Conservation (phyloP, 768 basidiomycete genomes). For the Lactifluus echinatus region DNA sequence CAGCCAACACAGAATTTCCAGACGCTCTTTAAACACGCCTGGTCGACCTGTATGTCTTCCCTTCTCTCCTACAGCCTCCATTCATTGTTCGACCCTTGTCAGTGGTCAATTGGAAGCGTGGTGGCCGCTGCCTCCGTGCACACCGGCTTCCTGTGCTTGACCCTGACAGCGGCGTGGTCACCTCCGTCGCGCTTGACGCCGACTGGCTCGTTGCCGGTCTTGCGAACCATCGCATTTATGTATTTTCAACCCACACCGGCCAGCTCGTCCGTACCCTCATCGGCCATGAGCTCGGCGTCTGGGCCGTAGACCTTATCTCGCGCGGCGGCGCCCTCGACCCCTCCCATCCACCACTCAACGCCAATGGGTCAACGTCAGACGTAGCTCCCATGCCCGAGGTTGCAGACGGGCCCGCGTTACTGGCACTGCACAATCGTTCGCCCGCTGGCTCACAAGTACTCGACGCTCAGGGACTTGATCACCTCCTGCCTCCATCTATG, state of each 20-base stretch:
- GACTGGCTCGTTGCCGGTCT: conserved; percentile 86
- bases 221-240: conserved; percentile 74
- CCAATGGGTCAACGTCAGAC: background rate
- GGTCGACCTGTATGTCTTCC: conserved; percentile 14
- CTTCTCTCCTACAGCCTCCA: background rate
- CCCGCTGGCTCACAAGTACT: conserved; percentile 10
- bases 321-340: conserved; percentile 40
- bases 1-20: conserved; percentile 1
- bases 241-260: conserved; percentile 77
- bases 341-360: conserved; percentile 1
- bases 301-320: conserved; percentile 77
- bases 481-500: conserved; percentile 34
- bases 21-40: conserved; percentile 17
- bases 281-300: conserved; percentile 87
- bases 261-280: conserved; percentile 65
- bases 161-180: conserved; percentile 62
- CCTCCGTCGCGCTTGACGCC: conserved; percentile 75
- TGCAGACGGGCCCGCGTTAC: conserved; percentile 2
- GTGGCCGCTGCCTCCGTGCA: conserved; percentile 18
- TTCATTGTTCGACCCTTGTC: background rate
- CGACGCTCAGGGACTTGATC: conserved; percentile 17
- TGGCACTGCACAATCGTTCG: conserved; percentile 14
- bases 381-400: conserved; percentile 2
- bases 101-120: conserved; percentile 22
- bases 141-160: conserved; percentile 22